phyloP scores from a whole-genome alignment of 2,329 filamentous ascomycete species.

The Furcasterigmium sp. region DNA sequence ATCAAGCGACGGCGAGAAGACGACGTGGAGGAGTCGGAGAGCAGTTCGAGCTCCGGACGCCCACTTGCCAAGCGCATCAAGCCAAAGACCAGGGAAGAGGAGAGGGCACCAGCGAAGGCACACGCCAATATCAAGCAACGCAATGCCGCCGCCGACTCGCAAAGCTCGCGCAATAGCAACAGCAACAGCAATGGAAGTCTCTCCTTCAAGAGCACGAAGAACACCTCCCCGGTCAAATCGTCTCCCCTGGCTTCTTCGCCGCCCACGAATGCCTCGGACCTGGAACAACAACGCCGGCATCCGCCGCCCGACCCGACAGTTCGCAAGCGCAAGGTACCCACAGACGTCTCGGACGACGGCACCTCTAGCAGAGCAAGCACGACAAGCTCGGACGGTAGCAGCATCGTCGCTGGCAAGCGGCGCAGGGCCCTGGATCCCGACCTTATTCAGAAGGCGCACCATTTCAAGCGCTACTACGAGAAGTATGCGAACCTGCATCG shows the following conservation, averaged over 20 bases:
- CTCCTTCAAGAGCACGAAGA: slow-evolving; percentile 31
- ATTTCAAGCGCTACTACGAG: slow-evolving; percentile 51
- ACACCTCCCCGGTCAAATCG: slow-evolving; percentile 56
- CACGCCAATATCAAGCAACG: slow-evolving; percentile 32
- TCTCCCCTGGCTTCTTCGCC: slow-evolving; percentile 62
- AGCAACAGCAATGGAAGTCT: slow-evolving; percentile 16
- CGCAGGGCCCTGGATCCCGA: slow-evolving; percentile 32
- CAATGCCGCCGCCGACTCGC: slow-evolving; percentile 38
- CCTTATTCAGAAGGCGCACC: slow-evolving; percentile 46
- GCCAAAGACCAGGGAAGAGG: slow-evolving; percentile 22
- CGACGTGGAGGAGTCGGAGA: slow-evolving; percentile 44
- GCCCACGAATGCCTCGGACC: slow-evolving; percentile 59
- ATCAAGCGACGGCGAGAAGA: slow-evolving; percentile 48
- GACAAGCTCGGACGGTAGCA: slow-evolving; percentile 5
- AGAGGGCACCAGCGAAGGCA: slow-evolving; percentile 24
- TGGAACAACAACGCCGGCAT: slow-evolving; percentile 35
- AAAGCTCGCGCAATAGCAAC: slow-evolving; percentile 20
- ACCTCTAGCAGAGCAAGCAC: slow-evolving; percentile 4
- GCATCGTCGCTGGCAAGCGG: slow-evolving; percentile 11
- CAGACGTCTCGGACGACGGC: slow-evolving; percentile 13
- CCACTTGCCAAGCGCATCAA: slow-evolving; percentile 55
- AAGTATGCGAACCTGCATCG: slow-evolving; percentile 52
- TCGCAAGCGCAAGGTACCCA: slow-evolving; percentile 40
- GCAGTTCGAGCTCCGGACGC: slow-evolving; percentile 55
- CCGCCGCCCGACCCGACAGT: slow-evolving; percentile 19